Evolutionary conservation across 169 alveolate genomes (phyloP).

Genomic region (Plasmodium cynomolgi): DNA sequence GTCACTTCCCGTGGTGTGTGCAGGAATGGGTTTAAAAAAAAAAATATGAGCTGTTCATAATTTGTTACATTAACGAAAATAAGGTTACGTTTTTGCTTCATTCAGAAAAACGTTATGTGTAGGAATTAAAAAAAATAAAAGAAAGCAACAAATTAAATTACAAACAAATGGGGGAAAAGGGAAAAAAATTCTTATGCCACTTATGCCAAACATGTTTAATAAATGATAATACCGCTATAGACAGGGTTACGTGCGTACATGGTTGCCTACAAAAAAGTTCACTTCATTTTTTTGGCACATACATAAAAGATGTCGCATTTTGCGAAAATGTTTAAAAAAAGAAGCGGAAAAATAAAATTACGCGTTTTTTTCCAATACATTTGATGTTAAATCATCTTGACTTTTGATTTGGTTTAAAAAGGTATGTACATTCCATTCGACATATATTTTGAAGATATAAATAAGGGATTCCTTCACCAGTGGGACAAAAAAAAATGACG

Average conservation of each 20-base stretch:
- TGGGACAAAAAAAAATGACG: background rate
- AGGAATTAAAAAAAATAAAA: background rate
- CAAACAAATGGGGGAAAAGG: background rate
- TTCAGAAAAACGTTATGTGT: background rate
- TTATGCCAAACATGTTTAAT: slow-evolving; percentile 3
- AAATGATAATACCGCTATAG: background rate
- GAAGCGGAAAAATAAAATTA: background rate
- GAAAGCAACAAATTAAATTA: background rate
- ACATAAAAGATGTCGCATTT: background rate
- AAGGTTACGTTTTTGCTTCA: background rate
- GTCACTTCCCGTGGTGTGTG: background rate
- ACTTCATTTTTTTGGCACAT: background rate
- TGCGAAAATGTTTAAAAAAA: background rate
- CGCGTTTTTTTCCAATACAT: background rate
- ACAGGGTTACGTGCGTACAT: background rate
- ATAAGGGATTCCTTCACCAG: background rate
- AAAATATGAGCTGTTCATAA: background rate
- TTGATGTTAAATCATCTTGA: background rate
- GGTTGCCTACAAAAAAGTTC: background rate
- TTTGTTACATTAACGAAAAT: background rate
- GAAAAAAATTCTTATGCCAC: background rate
- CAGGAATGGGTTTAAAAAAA: slow-evolving; percentile 3
- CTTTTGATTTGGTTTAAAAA: background rate
- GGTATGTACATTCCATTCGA: background rate
- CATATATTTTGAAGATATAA: background rate